Percentiles rank a stretch among this genome's conserved stretches.
Evolutionary conservation across 305 asterid species (phyloP).

Genomic region (Fraxinus platypoda): DNA sequence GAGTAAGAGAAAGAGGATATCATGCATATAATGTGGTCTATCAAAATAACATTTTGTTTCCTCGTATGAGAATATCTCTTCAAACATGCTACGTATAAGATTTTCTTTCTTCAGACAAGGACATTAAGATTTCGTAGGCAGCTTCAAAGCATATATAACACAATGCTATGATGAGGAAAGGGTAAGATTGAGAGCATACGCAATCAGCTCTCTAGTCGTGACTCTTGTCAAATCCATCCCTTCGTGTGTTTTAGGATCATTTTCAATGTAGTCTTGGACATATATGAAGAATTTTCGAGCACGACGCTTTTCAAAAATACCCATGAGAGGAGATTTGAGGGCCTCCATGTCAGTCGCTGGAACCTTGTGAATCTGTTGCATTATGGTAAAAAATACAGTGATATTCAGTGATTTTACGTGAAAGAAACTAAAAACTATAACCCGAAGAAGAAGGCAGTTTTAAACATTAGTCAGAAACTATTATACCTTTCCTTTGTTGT

Average conservation of each 20-base stretch:
- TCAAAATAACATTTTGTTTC: neutral
- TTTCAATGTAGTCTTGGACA: conserved; percentile 86
- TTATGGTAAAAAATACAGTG: conserved; percentile 11
- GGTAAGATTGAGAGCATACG: conserved; percentile 45
- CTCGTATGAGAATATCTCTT: neutral
- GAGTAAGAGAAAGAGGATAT: neutral
- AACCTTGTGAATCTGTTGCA: conserved; percentile 83
- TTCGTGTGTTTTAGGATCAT: conserved; percentile 88
- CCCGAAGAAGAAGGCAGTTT: neutral
- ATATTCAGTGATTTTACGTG: neutral
- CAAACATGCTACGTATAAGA: neutral
- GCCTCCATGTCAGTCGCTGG: conserved; percentile 99
- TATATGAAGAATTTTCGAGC: conserved; percentile 91
- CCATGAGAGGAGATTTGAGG: conserved; percentile 97
- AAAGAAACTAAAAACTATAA: neutral
- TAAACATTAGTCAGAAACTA: conserved; percentile 8
- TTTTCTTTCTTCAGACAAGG: neutral
- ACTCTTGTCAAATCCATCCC: conserved; percentile 95
- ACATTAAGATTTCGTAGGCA: neutral
- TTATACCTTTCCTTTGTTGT: conserved; percentile 81
- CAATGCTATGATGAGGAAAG: neutral
- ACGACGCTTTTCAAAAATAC: conserved; percentile 95
- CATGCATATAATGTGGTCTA: neutral
- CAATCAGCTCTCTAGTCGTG: conserved; percentile 75
- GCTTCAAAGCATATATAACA: neutral